Conservation (phyloP, 768 basidiomycete species). For the Psilocybe subaeruginosa region DNA sequence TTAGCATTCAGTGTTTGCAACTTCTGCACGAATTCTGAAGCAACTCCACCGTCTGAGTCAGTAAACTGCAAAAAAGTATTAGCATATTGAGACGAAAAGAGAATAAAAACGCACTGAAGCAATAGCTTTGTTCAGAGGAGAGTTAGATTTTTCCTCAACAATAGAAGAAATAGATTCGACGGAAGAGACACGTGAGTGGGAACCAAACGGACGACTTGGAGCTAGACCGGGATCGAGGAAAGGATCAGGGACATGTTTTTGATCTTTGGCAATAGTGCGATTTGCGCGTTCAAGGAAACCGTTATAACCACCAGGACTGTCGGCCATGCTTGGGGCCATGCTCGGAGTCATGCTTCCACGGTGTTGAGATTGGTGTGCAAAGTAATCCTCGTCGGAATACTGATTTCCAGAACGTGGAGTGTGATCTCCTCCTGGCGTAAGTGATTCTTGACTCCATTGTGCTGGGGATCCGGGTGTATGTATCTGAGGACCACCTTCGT, state of each 20-base stretch:
- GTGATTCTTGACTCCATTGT: slow-evolving; percentile 62
- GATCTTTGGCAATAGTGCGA: slow-evolving; percentile 78
- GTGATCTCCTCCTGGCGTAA: slow-evolving; percentile 49
- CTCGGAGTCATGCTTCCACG: slow-evolving; percentile 30
- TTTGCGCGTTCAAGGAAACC: slow-evolving; percentile 89
- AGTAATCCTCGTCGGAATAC: slow-evolving; percentile 59
- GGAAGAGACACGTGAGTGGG: slow-evolving; percentile 79
- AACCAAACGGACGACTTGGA: slow-evolving; percentile 77
- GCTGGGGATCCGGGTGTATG: slow-evolving; percentile 58
- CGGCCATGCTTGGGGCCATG: slow-evolving; percentile 29
- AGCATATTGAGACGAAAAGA: neutral
- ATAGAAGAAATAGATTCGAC: slow-evolving; percentile 93
- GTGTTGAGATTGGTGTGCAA: slow-evolving; percentile 31
- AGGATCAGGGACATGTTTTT: slow-evolving; percentile 80
- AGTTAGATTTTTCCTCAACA: slow-evolving; percentile 87
- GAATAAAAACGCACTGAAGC: slow-evolving; percentile 60
- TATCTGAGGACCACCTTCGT: slow-evolving; percentile 39
- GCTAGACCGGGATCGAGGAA: slow-evolving; percentile 69
- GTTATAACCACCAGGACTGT: slow-evolving; percentile 55
- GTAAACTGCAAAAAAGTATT: slow-evolving; percentile 66
- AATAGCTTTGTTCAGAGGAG: slow-evolving; percentile 93
- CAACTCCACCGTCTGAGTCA: slow-evolving; percentile 91
- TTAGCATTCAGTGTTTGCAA: slow-evolving; percentile 77
- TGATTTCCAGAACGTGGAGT: slow-evolving; percentile 43
- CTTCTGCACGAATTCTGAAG: slow-evolving; percentile 86